phyloP scores from a whole-genome alignment of 2,329 filamentous ascomycete species.

The Scedosporium aurantiacum region DNA sequence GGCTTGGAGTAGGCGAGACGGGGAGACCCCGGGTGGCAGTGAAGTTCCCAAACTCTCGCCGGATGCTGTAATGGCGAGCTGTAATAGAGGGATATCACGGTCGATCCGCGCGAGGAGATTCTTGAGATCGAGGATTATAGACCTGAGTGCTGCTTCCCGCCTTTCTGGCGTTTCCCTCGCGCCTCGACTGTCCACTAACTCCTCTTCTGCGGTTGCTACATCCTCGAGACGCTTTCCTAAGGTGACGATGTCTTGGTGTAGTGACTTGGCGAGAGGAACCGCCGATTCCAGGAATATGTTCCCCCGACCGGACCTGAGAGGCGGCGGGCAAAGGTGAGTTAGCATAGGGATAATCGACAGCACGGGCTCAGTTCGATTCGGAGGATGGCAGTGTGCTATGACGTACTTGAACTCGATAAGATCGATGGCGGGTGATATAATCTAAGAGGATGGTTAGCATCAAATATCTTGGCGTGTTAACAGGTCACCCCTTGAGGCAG shows the following conservation, averaged over 20 bases:
- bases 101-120: slow-evolving; percentile 69
- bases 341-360: background rate
- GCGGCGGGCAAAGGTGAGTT: slow-evolving; percentile 5
- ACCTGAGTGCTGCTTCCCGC: slow-evolving; percentile 53
- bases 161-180: slow-evolving; percentile 22
- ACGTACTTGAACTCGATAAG: slow-evolving; percentile 78
- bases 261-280: slow-evolving; percentile 66
- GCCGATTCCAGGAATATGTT: slow-evolving; percentile 66
- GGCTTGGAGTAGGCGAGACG: slow-evolving; percentile 80
- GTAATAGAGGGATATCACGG: slow-evolving; percentile 82
- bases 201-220: slow-evolving; percentile 54
- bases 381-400: background rate
- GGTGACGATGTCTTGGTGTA: slow-evolving; percentile 72
- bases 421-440: slow-evolving; percentile 82
- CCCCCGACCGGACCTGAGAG: slow-evolving; percentile 36
- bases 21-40: slow-evolving; percentile 73
- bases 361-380: background rate
- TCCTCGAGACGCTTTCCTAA: slow-evolving; percentile 65
- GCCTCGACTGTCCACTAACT: background rate
- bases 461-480: background rate
- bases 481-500: slow-evolving; percentile 3
- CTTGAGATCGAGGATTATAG: slow-evolving; percentile 66
- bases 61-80: slow-evolving; percentile 86
- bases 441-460: slow-evolving; percentile 30
- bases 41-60: slow-evolving; percentile 76